Evolutionary conservation across 2,329 filamentous ascomycete species (phyloP).

Genomic region (Aspergillus pseudoglaucus): DNA sequence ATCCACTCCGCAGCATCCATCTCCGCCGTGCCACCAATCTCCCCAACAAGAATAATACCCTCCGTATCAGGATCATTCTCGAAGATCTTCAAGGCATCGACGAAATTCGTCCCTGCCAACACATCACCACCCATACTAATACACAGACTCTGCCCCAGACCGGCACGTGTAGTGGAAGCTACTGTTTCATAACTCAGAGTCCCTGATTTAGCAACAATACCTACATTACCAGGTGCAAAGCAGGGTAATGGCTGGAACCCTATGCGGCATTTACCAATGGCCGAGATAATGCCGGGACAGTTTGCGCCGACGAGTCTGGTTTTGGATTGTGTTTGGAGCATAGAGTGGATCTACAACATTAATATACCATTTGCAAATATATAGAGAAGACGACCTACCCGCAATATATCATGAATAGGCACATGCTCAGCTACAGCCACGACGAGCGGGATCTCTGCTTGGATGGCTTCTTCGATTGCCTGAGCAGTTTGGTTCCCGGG

Average conservation of each 20-base stretch:
- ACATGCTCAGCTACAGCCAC: conserved; percentile 77
- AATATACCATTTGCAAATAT: background rate
- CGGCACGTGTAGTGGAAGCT: conserved; percentile 65
- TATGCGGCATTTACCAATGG: conserved; percentile 62
- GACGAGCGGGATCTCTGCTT: conserved; percentile 69
- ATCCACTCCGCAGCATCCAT: conserved; percentile 70
- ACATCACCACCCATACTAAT: conserved; percentile 74
- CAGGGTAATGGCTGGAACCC: conserved; percentile 72
- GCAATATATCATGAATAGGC: conserved; percentile 69
- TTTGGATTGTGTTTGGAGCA: conserved; percentile 64
- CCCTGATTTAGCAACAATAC: conserved; percentile 73
- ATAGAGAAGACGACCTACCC: conserved; percentile 37
- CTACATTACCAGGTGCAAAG: conserved; percentile 62
- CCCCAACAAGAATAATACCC: conserved; percentile 65
- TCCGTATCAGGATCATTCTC: conserved; percentile 61
- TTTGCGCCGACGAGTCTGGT: conserved; percentile 74
- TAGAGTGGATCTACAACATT: conserved; percentile 53
- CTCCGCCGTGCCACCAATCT: conserved; percentile 64
- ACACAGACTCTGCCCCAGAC: conserved; percentile 68
- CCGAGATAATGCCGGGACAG: conserved; percentile 71
- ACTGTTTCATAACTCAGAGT: conserved; percentile 77
- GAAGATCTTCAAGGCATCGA: conserved; percentile 63
- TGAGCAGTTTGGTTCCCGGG: conserved; percentile 65
- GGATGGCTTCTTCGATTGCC: conserved; percentile 74
- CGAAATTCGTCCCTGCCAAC: conserved; percentile 65